A percentile compares a stretch with the other conserved stretches of the same genome.
Evolutionary conservation across 768 basidiomycete genomes (phyloP).

Genomic region (Leccinum obscurum): DNA sequence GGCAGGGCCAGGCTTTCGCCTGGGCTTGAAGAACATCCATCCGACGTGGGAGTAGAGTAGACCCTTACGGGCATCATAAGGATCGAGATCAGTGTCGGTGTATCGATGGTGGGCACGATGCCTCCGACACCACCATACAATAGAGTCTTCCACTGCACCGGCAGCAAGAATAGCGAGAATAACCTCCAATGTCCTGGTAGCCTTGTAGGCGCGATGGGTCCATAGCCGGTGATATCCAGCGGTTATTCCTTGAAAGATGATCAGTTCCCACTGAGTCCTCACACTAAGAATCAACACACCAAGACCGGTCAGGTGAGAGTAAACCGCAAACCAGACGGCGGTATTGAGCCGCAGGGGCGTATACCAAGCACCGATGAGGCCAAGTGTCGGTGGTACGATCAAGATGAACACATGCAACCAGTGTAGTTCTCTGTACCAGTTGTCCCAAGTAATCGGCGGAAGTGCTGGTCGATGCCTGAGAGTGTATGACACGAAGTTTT

Average conservation of each 20-base stretch:
- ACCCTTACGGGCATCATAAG: constrained; percentile 86
- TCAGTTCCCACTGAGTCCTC: background rate
- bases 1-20: constrained; percentile 80
- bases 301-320: constrained; percentile 73
- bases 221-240: constrained; percentile 94
- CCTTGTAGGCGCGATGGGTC: constrained; percentile 93
- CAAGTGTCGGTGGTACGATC: constrained; percentile 5
- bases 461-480: constrained; percentile 6
- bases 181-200: constrained; percentile 80
- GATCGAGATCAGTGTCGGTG: constrained; percentile 93
- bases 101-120: constrained; percentile 95
- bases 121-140: constrained; percentile 96
- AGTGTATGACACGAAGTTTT: constrained; percentile 13
- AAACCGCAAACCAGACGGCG: constrained; percentile 4
- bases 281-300: constrained; percentile 43
- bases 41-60: constrained; percentile 82
- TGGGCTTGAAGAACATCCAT: constrained; percentile 90
- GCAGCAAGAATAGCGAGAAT: constrained; percentile 79
- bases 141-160: constrained; percentile 90
- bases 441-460: constrained; percentile 12
- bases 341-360: constrained; percentile 7
- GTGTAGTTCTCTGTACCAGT: constrained; percentile 14
- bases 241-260: constrained; percentile 56
- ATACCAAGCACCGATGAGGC: background rate
- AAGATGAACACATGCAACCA: constrained; percentile 13